Conservation (phyloP, 331 rosid species). For the Arachis monticola region DNA sequence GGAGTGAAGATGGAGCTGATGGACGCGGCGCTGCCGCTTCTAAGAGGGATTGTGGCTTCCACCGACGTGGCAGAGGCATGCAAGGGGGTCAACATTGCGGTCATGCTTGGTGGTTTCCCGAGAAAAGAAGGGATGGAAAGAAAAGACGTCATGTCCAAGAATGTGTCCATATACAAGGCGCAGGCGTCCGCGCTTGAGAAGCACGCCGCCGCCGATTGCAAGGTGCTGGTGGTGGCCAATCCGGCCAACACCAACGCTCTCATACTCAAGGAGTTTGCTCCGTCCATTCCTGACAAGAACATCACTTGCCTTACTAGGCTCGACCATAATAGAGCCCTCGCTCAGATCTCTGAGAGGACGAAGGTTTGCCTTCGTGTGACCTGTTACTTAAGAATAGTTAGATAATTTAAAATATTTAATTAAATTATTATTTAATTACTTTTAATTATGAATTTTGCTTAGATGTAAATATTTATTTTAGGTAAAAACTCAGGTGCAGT, state of each 20-base stretch:
- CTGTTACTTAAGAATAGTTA: no score
- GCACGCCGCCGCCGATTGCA: constrained; percentile 73
- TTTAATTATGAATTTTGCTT: no score
- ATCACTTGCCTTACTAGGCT: constrained; percentile 84
- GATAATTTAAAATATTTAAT: no score
- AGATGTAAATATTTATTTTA: no score
- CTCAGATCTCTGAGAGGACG: constrained; percentile 80
- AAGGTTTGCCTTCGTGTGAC: constrained; percentile 16
- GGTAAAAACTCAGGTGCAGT: no score
- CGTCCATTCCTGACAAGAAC: constrained; percentile 80
- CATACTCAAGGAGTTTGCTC: constrained; percentile 83
- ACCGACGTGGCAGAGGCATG: constrained; percentile 79
- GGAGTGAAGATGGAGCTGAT: constrained; percentile 73
- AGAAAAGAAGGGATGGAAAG: constrained; percentile 86
- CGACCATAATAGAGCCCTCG: constrained; percentile 92
- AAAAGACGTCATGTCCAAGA: constrained; percentile 76
- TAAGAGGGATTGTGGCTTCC: constrained; percentile 78
- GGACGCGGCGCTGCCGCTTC: constrained; percentile 84
- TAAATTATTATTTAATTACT: no score
- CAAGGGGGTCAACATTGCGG: constrained; percentile 64
- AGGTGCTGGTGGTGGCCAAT: constrained; percentile 91
- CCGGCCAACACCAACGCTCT: constrained; percentile 96
- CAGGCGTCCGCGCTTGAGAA: constrained; percentile 78
- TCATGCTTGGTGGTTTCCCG: constrained; percentile 77
- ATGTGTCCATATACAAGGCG: constrained; percentile 75